Evolutionary conservation across 495 filamentous ascomycete species (phyloP), one percentile per base, ranked within the genome.

Genomic region (Schizothecium vesticola): DNA sequence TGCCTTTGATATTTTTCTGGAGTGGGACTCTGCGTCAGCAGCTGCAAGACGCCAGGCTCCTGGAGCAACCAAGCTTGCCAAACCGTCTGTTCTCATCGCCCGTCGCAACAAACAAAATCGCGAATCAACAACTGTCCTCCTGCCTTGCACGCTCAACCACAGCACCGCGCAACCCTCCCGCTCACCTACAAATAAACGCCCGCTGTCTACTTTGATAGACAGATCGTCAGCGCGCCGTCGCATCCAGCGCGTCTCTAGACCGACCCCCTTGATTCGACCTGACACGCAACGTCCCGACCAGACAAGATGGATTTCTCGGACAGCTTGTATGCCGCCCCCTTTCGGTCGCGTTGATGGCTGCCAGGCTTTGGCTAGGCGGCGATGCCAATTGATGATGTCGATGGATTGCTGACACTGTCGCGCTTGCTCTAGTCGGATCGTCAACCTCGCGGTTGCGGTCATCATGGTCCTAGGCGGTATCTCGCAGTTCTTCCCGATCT

Each of bases 381-480:
- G 43, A 9, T 31, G 24, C 10, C 26, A 31, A 56, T 43, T 28
- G 28, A 43, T 26, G 22, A 22, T 16, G n/a, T 57, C 4, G 19
- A 61, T 67, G 26, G 56, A 59, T 66, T 66, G 26, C 59, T 69
- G 64, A 59, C 59, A 59, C 16, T 28, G 8, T 56, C 11, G 16
- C 67, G 3, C 57, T 67, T 22, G 31, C 7, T 59, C 3, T 67
- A 97, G 93, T 82, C 96, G 95, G 69, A 87, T 98, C 72, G 92
- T 96, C 73, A 99, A 99, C 86, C 84, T 98, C 70, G 92, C 82
- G 68, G 90, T 96, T 67, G 95, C 89, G 68, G 89, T 88, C 68
- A 81, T 97, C 66, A 96, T 98, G 92, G 82, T 96, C 25, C 81
- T 96, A 19, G 94, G 94, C 63, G 95, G 94, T 65, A 90, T 98